Conservation (phyloP, 345 rosid genomes). For the Acer campestre region DNA sequence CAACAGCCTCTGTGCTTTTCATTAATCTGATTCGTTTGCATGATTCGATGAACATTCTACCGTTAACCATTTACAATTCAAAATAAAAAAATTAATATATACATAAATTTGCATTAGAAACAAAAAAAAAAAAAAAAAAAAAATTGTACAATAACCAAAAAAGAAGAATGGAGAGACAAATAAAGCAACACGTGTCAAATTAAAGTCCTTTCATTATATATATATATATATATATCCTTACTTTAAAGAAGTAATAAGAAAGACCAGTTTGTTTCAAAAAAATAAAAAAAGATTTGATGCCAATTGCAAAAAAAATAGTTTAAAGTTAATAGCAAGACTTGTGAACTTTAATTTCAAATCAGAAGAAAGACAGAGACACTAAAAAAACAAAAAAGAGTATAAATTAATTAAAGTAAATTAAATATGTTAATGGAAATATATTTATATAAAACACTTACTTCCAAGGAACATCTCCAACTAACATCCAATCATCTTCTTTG, state of each 20-base stretch:
- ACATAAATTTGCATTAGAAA: too few species aligned
- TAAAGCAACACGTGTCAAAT: background rate
- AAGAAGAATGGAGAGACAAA: background rate
- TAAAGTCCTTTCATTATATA: too few species aligned
- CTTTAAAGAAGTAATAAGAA: too few species aligned
- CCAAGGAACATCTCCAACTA: conserved; percentile 36
- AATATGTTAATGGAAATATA: too few species aligned
- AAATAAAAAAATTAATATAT: too few species aligned
- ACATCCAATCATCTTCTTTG: conserved; percentile 32
- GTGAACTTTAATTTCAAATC: background rate
- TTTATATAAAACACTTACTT: conserved; percentile 19
- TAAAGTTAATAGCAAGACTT: background rate
- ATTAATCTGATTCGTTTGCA: conserved; percentile 31
- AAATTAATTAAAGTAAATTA: too few species aligned
- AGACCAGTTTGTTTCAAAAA: too few species aligned
- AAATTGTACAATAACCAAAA: background rate
- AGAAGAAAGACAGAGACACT: background rate
- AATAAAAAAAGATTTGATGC: background rate
- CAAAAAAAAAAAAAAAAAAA: too few species aligned
- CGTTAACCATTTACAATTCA: background rate
- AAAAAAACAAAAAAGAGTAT: background rate
- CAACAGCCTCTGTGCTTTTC: conserved; percentile 20
- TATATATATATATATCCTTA: background rate
- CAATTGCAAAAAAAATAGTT: background rate
- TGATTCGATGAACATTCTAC: conserved; percentile 27